Evolutionary conservation across 495 filamentous ascomycete species (phyloP).

Genomic region (Beverwykella pulmonaria): DNA sequence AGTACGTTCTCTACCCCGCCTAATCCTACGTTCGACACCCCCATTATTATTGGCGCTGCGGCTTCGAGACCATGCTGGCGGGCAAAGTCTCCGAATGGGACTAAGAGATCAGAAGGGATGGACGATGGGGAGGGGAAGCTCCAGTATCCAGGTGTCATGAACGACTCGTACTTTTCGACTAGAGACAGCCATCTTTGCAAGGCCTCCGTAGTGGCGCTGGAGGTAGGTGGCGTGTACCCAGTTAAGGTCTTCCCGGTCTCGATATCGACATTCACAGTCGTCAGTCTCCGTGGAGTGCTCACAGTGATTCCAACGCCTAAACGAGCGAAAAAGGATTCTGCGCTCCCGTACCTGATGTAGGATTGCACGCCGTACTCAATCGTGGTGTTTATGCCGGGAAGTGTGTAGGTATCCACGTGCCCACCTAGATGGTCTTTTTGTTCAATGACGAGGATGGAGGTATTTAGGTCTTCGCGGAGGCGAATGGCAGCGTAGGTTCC

Average conservation of each 20-base stretch:
- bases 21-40: slow-evolving; percentile 14
- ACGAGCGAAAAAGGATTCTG: slow-evolving; percentile 20
- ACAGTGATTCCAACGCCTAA: slow-evolving; percentile 2
- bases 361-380: slow-evolving; percentile 30
- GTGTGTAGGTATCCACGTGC: slow-evolving; percentile 51
- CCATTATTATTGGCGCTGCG: slow-evolving; percentile 1
- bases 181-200: slow-evolving; percentile 11
- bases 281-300: neutral
- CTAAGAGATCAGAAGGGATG: slow-evolving; percentile 19
- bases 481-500: slow-evolving; percentile 53
- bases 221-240: slow-evolving; percentile 12
- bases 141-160: slow-evolving; percentile 27
- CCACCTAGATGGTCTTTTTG: slow-evolving; percentile 50
- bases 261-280: slow-evolving; percentile 20
- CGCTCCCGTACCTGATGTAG: slow-evolving; percentile 15
- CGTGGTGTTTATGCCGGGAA: slow-evolving; percentile 22
- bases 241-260: slow-evolving; percentile 2
- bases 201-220: neutral
- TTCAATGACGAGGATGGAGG: slow-evolving; percentile 52
- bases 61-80: neutral
- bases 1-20: slow-evolving; percentile 15
- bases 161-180: slow-evolving; percentile 11
- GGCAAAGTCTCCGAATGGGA: slow-evolving; percentile 25
- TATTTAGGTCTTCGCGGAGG: slow-evolving; percentile 48
- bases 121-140: slow-evolving; percentile 9